These are phyloP conservation scores for Trametes cinnabarina DNA, from an alignment of 768 basidiomycete species.

Conservation along the genomic window DNA sequence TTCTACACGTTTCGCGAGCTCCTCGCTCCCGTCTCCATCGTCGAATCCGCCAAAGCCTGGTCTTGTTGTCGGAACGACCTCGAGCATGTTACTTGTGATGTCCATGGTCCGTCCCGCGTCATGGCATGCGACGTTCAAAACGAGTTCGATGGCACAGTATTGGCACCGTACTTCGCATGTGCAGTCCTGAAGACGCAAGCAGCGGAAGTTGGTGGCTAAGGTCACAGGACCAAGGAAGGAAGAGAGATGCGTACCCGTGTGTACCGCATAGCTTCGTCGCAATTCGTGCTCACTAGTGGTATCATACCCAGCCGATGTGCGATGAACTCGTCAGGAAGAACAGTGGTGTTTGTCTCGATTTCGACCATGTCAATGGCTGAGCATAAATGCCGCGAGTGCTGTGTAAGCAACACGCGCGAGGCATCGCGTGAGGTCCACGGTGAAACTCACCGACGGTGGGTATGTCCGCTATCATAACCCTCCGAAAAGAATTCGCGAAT, in stretches of 20 bases:
- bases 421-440: background rate
- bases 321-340: slow-evolving; percentile 95
- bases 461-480: slow-evolving; percentile 95
- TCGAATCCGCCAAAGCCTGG: slow-evolving; percentile 14
- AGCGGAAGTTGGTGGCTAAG: background rate
- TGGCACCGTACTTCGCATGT: slow-evolving; percentile 81
- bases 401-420: background rate
- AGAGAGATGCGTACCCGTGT: slow-evolving; percentile 52
- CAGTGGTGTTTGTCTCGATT: slow-evolving; percentile 86
- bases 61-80: slow-evolving; percentile 43
- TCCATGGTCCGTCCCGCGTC: slow-evolving; percentile 70
- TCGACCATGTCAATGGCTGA: slow-evolving; percentile 96
- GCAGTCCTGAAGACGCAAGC: slow-evolving; percentile 66
- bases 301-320: slow-evolving; percentile 95
- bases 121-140: slow-evolving; percentile 72
- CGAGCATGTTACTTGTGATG: slow-evolving; percentile 83
- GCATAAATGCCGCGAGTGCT: background rate
- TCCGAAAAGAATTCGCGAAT: slow-evolving; percentile 90
- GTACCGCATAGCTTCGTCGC: slow-evolving; percentile 84
- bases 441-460: slow-evolving; percentile 82
- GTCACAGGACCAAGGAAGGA: background rate
- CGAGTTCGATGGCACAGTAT: slow-evolving; percentile 82
- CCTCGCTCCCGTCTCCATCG: slow-evolving; percentile 58
- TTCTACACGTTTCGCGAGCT: slow-evolving; percentile 69
- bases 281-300: slow-evolving; percentile 83